phyloP scores from a whole-genome alignment of 2,329 filamentous ascomycete species.

The Sporothrix luriei region DNA sequence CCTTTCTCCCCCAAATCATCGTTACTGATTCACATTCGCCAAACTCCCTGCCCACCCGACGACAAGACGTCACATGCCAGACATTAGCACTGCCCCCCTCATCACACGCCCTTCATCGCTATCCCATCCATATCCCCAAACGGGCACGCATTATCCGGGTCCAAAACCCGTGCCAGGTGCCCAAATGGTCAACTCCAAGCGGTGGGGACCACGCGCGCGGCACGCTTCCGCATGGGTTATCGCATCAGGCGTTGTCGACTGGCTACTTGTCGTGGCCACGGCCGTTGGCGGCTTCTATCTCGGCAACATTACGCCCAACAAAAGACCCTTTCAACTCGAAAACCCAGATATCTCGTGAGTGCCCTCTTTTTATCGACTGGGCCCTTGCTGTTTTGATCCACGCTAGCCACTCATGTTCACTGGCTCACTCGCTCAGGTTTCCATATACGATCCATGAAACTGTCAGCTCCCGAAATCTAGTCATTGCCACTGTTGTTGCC shows the following conservation, averaged over 20 bases:
- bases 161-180: conserved; percentile 10
- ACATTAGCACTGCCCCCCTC: conserved; percentile 29
- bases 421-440: conserved; percentile 53
- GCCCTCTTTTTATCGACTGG: background rate
- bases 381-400: background rate
- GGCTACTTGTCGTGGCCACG: conserved; percentile 66
- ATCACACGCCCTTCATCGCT: background rate
- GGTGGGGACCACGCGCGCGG: conserved; percentile 1
- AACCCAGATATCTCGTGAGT: conserved; percentile 74
- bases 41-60: background rate
- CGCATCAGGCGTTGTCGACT: conserved; percentile 72
- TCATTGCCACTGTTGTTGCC: conserved; percentile 63
- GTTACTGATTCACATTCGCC: background rate
- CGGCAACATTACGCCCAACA: conserved; percentile 63
- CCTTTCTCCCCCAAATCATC: background rate
- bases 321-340: conserved; percentile 69
- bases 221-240: conserved; percentile 47
- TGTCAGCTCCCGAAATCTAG: conserved; percentile 66
- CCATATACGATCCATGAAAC: conserved; percentile 72
- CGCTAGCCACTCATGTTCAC: background rate
- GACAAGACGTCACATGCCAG: conserved; percentile 32
- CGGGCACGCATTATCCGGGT: background rate
- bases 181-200: conserved; percentile 32
- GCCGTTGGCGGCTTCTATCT: conserved; percentile 63
- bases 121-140: background rate